phyloP scores from a whole-genome alignment of 805 yeast species.

The Ogataea paradorogensis region DNA sequence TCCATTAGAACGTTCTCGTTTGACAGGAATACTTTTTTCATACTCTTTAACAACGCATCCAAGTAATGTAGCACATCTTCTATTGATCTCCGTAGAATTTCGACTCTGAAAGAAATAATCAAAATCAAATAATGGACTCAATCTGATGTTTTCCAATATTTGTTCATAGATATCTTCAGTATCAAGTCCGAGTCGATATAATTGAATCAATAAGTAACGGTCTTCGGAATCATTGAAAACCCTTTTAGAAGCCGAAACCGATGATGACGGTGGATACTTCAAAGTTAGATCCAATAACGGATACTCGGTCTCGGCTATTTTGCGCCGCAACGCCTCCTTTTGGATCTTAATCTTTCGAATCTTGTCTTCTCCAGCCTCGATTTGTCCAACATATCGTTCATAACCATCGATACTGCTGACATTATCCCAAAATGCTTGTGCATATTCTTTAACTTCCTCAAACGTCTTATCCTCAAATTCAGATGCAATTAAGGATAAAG shows the following conservation, averaged over 20 bases:
- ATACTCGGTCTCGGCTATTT: constrained; percentile 57
- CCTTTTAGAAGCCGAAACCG: constrained; percentile 45
- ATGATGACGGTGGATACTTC: constrained; percentile 58
- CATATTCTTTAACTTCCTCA: constrained; percentile 78
- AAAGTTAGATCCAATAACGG: constrained; percentile 80
- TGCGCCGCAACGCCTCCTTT: constrained; percentile 74
- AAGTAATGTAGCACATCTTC: constrained; percentile 79
- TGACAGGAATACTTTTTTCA: constrained; percentile 32
- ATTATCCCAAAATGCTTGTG: constrained; percentile 77
- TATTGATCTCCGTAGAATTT: constrained; percentile 68
- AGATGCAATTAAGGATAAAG: constrained; percentile 62
- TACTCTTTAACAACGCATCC: constrained; percentile 72
- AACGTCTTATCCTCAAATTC: constrained; percentile 80
- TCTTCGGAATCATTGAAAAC: constrained; percentile 88
- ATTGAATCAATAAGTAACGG: constrained; percentile 75
- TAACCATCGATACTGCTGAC: constrained; percentile 81
- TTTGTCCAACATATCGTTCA: constrained; percentile 75
- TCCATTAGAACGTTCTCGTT: constrained; percentile 1
- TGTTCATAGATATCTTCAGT: constrained; percentile 74
- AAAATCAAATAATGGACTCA: constrained; percentile 74
- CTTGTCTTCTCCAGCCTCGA: constrained; percentile 88
- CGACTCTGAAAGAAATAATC: constrained; percentile 87
- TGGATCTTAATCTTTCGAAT: constrained; percentile 62
- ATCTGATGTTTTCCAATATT: constrained; percentile 70
- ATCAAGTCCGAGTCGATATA: constrained; percentile 79